Conservation (phyloP, 495 filamentous ascomycete species). For the Jackrogersella minutella region DNA sequence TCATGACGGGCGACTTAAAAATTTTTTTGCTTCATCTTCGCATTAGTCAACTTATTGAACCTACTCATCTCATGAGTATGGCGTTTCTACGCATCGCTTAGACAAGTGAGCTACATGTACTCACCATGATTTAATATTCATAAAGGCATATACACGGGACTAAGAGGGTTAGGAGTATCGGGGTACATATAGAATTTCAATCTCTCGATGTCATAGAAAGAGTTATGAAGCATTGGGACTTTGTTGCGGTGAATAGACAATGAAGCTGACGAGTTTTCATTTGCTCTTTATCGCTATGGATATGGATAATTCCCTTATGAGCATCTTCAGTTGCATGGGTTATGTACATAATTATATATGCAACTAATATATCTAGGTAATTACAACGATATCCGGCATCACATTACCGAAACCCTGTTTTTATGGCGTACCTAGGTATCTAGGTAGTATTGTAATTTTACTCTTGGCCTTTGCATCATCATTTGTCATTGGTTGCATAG, state of each 20-base stretch:
- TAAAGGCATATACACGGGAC: neutral
- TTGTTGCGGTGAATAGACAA: neutral
- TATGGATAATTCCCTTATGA: too few relatives aligned
- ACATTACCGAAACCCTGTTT: too few relatives aligned
- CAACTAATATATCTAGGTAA: neutral
- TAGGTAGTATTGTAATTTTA: slow-evolving; percentile 22
- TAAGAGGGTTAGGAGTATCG: neutral
- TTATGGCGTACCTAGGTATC: neutral
- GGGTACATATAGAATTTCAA: neutral
- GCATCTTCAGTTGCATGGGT: too few relatives aligned
- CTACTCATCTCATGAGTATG: neutral
- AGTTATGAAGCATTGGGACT: too few relatives aligned
- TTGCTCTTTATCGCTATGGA: too few relatives aligned
- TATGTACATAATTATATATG: too few relatives aligned
- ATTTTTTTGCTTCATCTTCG: neutral
- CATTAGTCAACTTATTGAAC: neutral
- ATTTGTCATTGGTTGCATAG: too few relatives aligned
- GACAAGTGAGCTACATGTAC: too few relatives aligned
- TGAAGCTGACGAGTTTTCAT: too few relatives aligned
- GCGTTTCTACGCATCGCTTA: too few relatives aligned
- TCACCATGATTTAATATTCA: neutral
- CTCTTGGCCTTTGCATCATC: slow-evolving; percentile 5
- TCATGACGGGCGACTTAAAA: too few relatives aligned
- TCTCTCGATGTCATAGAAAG: neutral
- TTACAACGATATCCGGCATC: neutral